A percentile compares a stretch with the other conserved stretches of the same genome.
phyloP scores from a whole-genome alignment of 805 yeast species.

The Starmerella bombi region DNA sequence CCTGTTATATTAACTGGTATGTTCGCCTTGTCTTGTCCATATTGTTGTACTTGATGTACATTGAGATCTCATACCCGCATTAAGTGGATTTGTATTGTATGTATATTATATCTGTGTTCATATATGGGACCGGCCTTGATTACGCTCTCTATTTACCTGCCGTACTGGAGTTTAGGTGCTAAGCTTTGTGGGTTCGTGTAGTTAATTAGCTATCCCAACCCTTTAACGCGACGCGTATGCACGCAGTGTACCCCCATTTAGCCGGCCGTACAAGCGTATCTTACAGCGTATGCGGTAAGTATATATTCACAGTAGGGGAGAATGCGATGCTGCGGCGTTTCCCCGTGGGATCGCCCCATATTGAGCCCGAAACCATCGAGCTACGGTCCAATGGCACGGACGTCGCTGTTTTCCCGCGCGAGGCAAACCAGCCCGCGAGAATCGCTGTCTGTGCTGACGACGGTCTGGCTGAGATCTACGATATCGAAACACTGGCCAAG shows the following conservation, averaged over 20 bases:
- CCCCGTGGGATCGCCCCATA: slow-evolving; percentile 19
- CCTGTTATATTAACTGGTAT: no score
- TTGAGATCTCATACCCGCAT: no score
- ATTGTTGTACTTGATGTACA: no score
- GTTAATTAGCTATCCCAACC: no score
- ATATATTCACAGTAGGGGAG: slow-evolving; percentile 27
- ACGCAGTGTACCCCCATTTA: slow-evolving; percentile 28
- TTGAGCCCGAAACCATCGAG: slow-evolving; percentile 27
- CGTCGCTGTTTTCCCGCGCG: slow-evolving; percentile 19
- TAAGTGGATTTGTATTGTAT: no score
- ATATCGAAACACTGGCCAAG: slow-evolving; percentile 18
- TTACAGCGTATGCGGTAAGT: slow-evolving; percentile 26
- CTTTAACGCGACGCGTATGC: slow-evolving; percentile 5
- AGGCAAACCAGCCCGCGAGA: slow-evolving; percentile 4
- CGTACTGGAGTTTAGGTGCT: no score
- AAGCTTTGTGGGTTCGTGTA: no score
- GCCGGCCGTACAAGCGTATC: slow-evolving; percentile 26
- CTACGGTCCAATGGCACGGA: slow-evolving; percentile 19
- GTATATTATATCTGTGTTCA: no score
- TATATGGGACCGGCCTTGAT: no score
- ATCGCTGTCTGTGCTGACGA: slow-evolving; percentile 35
- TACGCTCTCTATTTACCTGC: no score
- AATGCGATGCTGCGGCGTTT: slow-evolving; percentile 28
- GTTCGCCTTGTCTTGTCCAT: no score
- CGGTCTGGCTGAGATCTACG: slow-evolving; percentile 29